These are phyloP conservation scores for Ochromonas danica DNA, from an alignment of 108 stramenopile genomes.

Conservation along the genomic window DNA sequence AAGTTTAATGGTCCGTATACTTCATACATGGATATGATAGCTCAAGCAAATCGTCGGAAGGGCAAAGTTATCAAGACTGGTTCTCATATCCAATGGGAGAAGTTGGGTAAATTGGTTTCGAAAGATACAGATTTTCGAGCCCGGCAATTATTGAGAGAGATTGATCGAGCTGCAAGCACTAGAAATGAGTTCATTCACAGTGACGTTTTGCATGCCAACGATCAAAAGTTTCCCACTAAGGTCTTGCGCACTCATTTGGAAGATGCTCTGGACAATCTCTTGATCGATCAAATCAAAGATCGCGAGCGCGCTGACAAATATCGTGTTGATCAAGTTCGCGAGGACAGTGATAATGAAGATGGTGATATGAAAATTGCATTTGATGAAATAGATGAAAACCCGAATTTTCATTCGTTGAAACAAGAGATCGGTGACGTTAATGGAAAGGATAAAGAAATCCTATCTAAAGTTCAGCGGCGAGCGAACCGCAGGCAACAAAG, in stretches of 20 bases:
- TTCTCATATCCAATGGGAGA: slow-evolving; percentile 24
- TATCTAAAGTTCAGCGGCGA: no score
- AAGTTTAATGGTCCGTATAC: slow-evolving; percentile 50
- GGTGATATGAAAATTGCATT: slow-evolving; percentile 10
- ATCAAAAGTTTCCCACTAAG: slow-evolving; percentile 47
- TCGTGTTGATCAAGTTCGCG: slow-evolving; percentile 34
- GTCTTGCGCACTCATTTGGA: slow-evolving; percentile 59
- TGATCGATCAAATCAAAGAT: slow-evolving; percentile 58
- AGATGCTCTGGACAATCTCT: slow-evolving; percentile 55
- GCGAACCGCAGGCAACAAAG: background rate
- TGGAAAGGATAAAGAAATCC: no score
- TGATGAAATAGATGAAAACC: slow-evolving; percentile 4
- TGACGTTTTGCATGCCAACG: slow-evolving; percentile 47
- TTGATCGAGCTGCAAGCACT: slow-evolving; percentile 52
- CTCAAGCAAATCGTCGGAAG: background rate
- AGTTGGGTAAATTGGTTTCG: background rate
- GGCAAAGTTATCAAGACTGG: background rate
- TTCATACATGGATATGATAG: slow-evolving; percentile 30
- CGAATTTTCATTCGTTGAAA: no score
- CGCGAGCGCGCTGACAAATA: slow-evolving; percentile 54
- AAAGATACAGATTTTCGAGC: slow-evolving; percentile 56
- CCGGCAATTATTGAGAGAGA: slow-evolving; percentile 50
- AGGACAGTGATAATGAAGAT: slow-evolving; percentile 23
- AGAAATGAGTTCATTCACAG: slow-evolving; percentile 50
- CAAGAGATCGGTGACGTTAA: no score